Evolutionary conservation across 2,329 filamentous ascomycete genomes (phyloP).

Genomic region (Colletotrichum aenigma): DNA sequence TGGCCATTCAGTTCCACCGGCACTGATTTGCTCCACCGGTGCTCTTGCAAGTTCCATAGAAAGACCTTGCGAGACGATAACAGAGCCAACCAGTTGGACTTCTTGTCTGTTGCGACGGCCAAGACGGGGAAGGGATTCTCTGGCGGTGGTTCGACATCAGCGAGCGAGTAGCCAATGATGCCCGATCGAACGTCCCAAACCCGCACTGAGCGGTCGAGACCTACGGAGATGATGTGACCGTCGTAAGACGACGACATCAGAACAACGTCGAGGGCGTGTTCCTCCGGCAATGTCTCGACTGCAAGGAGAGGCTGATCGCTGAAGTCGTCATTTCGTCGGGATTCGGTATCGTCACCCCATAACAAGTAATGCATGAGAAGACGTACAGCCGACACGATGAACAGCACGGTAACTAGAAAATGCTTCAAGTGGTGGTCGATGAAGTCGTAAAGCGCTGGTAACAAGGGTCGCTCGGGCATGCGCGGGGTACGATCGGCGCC

Average conservation of each 20-base stretch:
- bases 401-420: constrained; percentile 67
- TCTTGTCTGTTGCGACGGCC: constrained; percentile 67
- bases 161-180: constrained; percentile 43
- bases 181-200: constrained; percentile 66
- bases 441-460: constrained; percentile 71
- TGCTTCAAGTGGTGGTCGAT: constrained; percentile 61
- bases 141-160: constrained; percentile 42
- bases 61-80: constrained; percentile 62
- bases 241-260: constrained; percentile 65
- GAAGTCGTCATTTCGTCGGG: constrained; percentile 48
- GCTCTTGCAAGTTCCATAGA: constrained; percentile 66
- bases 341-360: constrained; percentile 62
- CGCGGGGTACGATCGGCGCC: constrained; percentile 69
- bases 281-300: constrained; percentile 63
- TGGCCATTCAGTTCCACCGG: constrained; percentile 61
- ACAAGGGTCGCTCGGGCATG: constrained; percentile 50
- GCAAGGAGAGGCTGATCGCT: constrained; percentile 58
- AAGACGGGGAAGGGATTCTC: constrained; percentile 62
- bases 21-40: constrained; percentile 59
- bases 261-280: constrained; percentile 73
- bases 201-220: constrained; percentile 71
- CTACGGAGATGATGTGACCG: constrained; percentile 71
- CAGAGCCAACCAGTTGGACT: constrained; percentile 69
- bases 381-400: constrained; percentile 67
- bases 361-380: constrained; percentile 77